Conservation (phyloP, 345 rosid species). For the Jatropha curcas region DNA sequence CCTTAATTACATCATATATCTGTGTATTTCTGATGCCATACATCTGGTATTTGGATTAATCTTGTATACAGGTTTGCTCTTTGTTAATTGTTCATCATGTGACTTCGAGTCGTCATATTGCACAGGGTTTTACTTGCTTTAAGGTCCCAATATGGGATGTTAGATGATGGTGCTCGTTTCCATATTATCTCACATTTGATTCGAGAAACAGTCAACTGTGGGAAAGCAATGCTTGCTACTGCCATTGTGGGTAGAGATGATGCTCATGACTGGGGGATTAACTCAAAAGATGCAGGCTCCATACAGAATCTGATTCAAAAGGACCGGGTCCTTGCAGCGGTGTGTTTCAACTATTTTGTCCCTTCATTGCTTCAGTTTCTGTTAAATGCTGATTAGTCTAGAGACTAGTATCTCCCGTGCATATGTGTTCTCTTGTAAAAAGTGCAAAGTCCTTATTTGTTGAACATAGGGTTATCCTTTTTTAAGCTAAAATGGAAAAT, state of each 20-base stretch:
- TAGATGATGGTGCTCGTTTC: constrained; percentile 88
- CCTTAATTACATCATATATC: neutral
- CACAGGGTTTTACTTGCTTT: constrained; percentile 77
- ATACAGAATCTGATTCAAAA: constrained; percentile 80
- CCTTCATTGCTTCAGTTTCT: constrained; percentile 3
- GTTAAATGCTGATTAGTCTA: neutral
- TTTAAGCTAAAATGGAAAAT: neutral
- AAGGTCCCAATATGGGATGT: constrained; percentile 70
- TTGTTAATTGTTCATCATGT: constrained; percentile 10
- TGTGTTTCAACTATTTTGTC: constrained; percentile 30
- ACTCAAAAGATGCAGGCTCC: constrained; percentile 60
- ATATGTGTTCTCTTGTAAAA: neutral
- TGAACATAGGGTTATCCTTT: neutral
- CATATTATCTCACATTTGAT: constrained; percentile 89
- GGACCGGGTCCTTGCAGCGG: constrained; percentile 84
- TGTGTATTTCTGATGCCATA: constrained; percentile 2
- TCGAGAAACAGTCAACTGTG: constrained; percentile 81
- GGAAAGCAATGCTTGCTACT: constrained; percentile 78
- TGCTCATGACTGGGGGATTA: constrained; percentile 56
- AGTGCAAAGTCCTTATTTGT: neutral
- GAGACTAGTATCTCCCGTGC: neutral
- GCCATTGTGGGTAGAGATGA: constrained; percentile 75
- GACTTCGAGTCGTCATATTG: constrained; percentile 24
- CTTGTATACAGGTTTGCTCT: neutral
- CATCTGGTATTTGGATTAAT: neutral